These are phyloP conservation scores for Eucalyptus curtisii DNA, from an alignment of 345 rosid genomes.

Conservation along the genomic window DNA sequence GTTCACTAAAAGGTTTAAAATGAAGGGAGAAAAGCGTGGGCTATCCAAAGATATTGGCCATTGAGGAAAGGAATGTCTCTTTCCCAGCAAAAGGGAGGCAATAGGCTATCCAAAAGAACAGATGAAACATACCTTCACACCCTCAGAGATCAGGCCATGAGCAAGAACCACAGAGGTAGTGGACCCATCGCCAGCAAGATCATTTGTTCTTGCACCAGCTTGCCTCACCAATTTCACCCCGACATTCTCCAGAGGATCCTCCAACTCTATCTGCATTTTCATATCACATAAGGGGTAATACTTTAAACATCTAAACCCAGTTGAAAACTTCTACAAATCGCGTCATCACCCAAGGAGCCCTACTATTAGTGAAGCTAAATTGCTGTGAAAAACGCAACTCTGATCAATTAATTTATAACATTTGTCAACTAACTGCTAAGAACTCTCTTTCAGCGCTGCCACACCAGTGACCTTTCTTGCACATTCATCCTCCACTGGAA, in stretches of 20 bases:
- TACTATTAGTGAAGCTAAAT: neutral
- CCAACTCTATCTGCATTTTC: slow-evolving; percentile 63
- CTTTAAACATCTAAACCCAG: neutral
- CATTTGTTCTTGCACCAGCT: slow-evolving; percentile 94
- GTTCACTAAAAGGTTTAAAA: neutral
- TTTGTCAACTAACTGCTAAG: neutral
- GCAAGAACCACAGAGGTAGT: slow-evolving; percentile 88
- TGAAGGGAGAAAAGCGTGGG: neutral
- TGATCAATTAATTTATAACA: neutral
- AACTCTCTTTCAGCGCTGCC: neutral
- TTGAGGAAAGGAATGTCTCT: neutral
- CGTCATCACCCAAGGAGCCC: neutral
- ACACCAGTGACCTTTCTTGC: neutral
- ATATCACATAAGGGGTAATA: neutral
- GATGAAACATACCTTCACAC: slow-evolving; percentile 45
- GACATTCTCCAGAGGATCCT: slow-evolving; percentile 87
- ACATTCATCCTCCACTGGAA: neutral
- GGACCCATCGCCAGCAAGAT: slow-evolving; percentile 94
- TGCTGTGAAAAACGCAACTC: neutral
- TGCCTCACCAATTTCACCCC: slow-evolving; percentile 97
- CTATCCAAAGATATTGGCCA: neutral
- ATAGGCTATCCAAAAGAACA: neutral
- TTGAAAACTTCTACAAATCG: neutral
- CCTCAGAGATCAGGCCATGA: slow-evolving; percentile 81
- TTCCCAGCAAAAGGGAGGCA: neutral